Evolutionary conservation across 1,284 basidiomycete species (phyloP), one percentile per base, ranked within the genome.

Genomic region (Cryptococcus deneoformans): DNA sequence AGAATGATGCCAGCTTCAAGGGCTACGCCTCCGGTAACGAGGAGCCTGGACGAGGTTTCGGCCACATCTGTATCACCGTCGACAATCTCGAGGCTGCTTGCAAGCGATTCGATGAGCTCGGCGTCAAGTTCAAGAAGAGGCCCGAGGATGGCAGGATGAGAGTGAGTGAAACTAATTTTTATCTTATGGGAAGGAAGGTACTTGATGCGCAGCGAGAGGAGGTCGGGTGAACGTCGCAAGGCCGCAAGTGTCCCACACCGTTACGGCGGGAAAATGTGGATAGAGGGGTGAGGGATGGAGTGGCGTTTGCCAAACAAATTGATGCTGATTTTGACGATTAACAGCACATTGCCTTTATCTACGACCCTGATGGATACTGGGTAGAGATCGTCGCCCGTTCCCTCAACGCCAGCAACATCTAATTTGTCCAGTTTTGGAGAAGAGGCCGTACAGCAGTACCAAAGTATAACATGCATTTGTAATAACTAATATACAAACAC

Each of bases 71-170:
- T 53, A 66, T 77, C 72, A 83, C 86, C 1, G 90, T 93, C 49
- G 88, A 89, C 65, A 82, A 97, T 72, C 82, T 98, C 64, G 82
- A 93, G 61, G 84, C 82, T 60, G 89, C 93, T 2, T 95, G 92
- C 66, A 86, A 82, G 49, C 84, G 91, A 43, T 91, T 99, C 62
- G 90, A 92, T 66, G 79, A 83, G 59, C 82, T 92, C 16, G 87
- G 87, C 6, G 92, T 95, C 44, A 79, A 81, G 53, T 97, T 95
- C 81, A 89, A 94, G 83, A 97, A 96, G 82, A 84, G 83, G 59
- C 87, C 86, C 44, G 85, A 83, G 5, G 92, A 95, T 56, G 92
- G 92, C 6, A 87, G 83, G 73, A 94, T 96, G 90, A 85, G 79
- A 75, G 72, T 88, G 67, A 89, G 92, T 61, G 29, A 29, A 29